phyloP scores from a whole-genome alignment of 139 green algal genomes.

The Prasinococcaceae sp. region DNA sequence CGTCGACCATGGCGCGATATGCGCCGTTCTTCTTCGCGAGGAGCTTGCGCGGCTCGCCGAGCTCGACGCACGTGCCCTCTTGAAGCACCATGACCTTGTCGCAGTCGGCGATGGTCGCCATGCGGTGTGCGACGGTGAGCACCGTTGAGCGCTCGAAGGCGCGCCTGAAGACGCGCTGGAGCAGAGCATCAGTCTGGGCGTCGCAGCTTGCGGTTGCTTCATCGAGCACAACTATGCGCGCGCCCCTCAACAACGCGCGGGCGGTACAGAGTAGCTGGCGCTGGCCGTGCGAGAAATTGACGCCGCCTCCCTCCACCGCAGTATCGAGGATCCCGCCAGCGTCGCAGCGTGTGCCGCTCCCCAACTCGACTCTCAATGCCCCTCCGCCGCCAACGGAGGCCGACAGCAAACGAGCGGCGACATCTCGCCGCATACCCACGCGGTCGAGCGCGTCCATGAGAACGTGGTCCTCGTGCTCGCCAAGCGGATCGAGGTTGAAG shows the following conservation, averaged over 20 bases:
- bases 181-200: slow-evolving; percentile 52
- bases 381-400: no score
- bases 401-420: no score
- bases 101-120: slow-evolving; percentile 21
- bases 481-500: slow-evolving; percentile 83
- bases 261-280: slow-evolving; percentile 85
- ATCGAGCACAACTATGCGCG: slow-evolving; percentile 58
- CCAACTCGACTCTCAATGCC: not conserved
- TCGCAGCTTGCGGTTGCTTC: slow-evolving; percentile 80
- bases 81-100: slow-evolving; percentile 1
- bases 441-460: slow-evolving; percentile 61
- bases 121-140: slow-evolving; percentile 19
- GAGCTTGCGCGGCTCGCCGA: no score
- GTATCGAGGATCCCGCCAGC: not conserved
- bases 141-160: slow-evolving; percentile 20
- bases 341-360: not conserved
- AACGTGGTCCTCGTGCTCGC: slow-evolving; percentile 41
- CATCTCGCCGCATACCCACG: no score
- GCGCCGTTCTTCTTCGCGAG: no score
- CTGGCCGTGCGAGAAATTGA: slow-evolving; percentile 73
- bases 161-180: slow-evolving; percentile 63
- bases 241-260: slow-evolving; percentile 56
- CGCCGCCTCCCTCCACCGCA: slow-evolving; percentile 55
- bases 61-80: no score
- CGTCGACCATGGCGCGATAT: no score